phyloP scores from a whole-genome alignment of 208 protist genomes.

The Wallacemonas sp. region DNA sequence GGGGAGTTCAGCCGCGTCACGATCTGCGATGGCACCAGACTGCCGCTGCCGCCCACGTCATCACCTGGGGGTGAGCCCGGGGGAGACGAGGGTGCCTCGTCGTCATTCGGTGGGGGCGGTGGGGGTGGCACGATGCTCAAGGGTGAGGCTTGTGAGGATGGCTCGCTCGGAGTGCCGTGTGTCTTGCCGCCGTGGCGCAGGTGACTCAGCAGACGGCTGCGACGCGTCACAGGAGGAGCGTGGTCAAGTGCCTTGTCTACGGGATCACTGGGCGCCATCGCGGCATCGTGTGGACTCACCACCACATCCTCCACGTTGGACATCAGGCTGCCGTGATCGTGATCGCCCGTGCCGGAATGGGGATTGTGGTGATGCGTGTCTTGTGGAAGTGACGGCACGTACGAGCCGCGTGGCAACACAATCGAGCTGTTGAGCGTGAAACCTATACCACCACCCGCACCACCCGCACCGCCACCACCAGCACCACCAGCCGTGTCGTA shows the following conservation, averaged over 20 bases:
- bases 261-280: no score
- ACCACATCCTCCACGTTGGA: constrained; percentile 7
- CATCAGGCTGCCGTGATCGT: background rate
- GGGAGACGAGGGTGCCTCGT: no score
- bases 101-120: no score
- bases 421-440: constrained; percentile 15
- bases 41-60: no score
- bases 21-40: no score
- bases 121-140: no score
- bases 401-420: constrained; percentile 10
- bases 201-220: background rate
- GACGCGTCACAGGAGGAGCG: background rate
- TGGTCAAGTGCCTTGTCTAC: background rate
- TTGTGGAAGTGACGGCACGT: background rate
- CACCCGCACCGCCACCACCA: background rate
- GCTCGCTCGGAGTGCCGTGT: no score
- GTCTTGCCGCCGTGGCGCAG: background rate
- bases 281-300: no score
- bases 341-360: background rate
- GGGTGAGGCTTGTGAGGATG: no score
- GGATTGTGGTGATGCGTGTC: background rate
- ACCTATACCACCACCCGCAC: no score
- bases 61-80: no score
- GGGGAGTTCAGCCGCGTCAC: no score
- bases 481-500: background rate